Conservation (phyloP, 768 basidiomycete species). For the Tylopilus intermedius region DNA sequence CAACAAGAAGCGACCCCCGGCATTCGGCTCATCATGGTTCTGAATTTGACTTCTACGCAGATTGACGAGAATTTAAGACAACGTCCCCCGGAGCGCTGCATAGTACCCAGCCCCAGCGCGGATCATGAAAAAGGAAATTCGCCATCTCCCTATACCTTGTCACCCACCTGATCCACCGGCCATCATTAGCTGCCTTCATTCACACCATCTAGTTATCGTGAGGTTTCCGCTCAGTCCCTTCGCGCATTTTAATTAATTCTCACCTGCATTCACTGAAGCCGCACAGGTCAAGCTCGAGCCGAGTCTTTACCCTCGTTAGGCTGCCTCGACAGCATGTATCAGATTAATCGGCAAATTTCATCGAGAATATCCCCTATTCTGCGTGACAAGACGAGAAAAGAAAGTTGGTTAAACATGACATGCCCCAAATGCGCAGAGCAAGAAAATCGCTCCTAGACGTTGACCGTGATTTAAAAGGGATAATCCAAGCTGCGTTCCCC, state of each 20-base stretch:
- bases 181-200: slow-evolving; percentile 23
- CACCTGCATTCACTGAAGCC: slow-evolving; percentile 14
- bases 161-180: slow-evolving; percentile 29
- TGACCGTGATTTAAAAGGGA: slow-evolving; percentile 19
- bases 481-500: background rate
- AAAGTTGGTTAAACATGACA: background rate
- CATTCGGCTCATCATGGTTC: slow-evolving; percentile 2
- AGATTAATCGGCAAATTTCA: slow-evolving; percentile 13
- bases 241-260: slow-evolving; percentile 26
- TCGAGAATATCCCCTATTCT: slow-evolving; percentile 7
- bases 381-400: slow-evolving; percentile 9
- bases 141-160: slow-evolving; percentile 5
- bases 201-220: slow-evolving; percentile 29
- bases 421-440: slow-evolving; percentile 10
- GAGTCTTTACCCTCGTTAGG: slow-evolving; percentile 13
- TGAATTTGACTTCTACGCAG: slow-evolving; percentile 6
- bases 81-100: slow-evolving; percentile 5
- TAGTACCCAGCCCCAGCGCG: slow-evolving; percentile 11
- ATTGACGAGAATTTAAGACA: slow-evolving; percentile 8
- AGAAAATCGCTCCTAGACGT: slow-evolving; percentile 3
- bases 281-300: slow-evolving; percentile 8
- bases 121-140: slow-evolving; percentile 29
- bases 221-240: slow-evolving; percentile 23
- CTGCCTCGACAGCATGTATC: slow-evolving; percentile 6
- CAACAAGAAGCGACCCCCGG: background rate